These are phyloP conservation scores for Candida nemodendra DNA, from an alignment of 805 yeast genomes.

Conservation along the genomic window DNA sequence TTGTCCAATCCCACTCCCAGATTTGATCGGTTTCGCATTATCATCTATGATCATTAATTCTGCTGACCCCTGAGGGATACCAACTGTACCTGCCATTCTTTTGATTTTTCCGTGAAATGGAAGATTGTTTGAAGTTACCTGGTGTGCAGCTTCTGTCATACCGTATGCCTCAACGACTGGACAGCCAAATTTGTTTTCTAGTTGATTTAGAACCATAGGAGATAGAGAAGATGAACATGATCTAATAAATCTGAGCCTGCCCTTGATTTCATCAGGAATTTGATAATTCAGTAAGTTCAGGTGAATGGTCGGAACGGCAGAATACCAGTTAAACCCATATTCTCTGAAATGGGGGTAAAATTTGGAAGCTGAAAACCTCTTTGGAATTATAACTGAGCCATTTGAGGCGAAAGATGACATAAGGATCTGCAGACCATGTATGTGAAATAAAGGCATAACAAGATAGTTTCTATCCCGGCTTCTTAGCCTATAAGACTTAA, in stretches of 20 bases:
- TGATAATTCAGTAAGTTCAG: slow-evolving; percentile 56
- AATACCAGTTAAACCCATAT: slow-evolving; percentile 63
- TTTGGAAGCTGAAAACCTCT: slow-evolving; percentile 54
- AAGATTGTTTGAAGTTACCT: slow-evolving; percentile 68
- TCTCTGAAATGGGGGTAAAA: slow-evolving; percentile 60
- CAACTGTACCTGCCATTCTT: slow-evolving; percentile 68
- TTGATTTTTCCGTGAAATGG: slow-evolving; percentile 50
- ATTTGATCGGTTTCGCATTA: slow-evolving; percentile 43
- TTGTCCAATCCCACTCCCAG: slow-evolving; percentile 62
- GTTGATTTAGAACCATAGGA: slow-evolving; percentile 56
- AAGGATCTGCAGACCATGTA: slow-evolving; percentile 70
- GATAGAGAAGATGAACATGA: slow-evolving; percentile 74
- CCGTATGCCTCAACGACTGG: slow-evolving; percentile 79
- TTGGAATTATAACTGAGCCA: slow-evolving; percentile 63
- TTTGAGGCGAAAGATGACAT: slow-evolving; percentile 59
- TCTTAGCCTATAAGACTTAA: slow-evolving; percentile 53
- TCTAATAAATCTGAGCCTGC: slow-evolving; percentile 59
- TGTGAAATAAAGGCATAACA: slow-evolving; percentile 79
- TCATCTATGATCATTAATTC: slow-evolving; percentile 60
- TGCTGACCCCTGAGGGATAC: slow-evolving; percentile 63
- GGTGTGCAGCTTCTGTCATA: slow-evolving; percentile 81
- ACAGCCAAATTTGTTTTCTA: slow-evolving; percentile 57
- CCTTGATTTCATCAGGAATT: slow-evolving; percentile 50
- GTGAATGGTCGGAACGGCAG: slow-evolving; percentile 78
- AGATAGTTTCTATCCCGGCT: slow-evolving; percentile 53